Evolutionary conservation across 139 green algal species (phyloP), one percentile per base, ranked within the genome.

Genomic region (Nannochloris sp.): DNA sequence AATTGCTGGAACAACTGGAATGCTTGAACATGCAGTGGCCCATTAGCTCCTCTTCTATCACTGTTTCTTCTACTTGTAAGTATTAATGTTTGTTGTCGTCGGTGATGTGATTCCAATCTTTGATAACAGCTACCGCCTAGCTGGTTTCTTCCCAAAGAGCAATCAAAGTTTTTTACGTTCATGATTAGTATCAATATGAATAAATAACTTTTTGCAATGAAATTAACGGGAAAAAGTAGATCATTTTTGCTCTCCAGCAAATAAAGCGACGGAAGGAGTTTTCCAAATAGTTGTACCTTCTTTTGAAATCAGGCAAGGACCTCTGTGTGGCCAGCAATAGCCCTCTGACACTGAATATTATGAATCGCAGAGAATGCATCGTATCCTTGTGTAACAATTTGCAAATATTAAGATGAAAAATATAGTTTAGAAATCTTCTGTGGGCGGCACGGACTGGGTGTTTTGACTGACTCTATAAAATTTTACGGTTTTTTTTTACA

Each of bases 291-390:
- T 30, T 30, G 42, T 24, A 15, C 34, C 42, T 19, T 51, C 19
- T 19, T 30, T 57, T 6, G 46, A 23, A 38, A 58, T 62, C 29
- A 15, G 30, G 15, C 64, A 63, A 55, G 63, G 24, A 70, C 63
- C 57, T 73, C 67, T 1, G 67, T 73, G 67, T 73, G 67, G 30
- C 67, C 67, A 2, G 57, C 48, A 15, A 73, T 67, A 30, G 67
- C 60, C 3, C 67, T 30, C 67, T 67, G 57, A 51, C 63, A 73
- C 31, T 61, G 27, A 2, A 68, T 37, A n/a, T 31, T 33, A 23
- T 73, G 57, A 15, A 33, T 62, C 30, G 38, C 19, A 19, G 67
- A 48, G 57, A 33, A 73, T 6, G 32, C 57, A 1, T 47, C 55
- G 65, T 72, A 23, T 72, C 65, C 65, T 42, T 48, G 38, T 72